phyloP scores from a whole-genome alignment of 2,329 filamentous ascomycete species.

The Monosporascus cannonballus region DNA sequence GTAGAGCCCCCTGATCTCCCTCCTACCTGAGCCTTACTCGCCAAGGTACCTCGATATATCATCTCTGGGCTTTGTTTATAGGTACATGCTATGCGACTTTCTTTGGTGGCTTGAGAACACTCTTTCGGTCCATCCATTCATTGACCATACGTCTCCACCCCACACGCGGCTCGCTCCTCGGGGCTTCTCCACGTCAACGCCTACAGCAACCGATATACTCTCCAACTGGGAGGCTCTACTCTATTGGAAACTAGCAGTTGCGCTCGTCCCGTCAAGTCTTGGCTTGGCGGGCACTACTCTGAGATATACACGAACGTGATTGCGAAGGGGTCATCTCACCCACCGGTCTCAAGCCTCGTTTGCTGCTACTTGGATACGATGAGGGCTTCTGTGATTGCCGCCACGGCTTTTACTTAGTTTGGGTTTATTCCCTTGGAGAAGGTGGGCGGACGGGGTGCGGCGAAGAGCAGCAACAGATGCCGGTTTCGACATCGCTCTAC shows the following conservation, averaged over 20 bases:
- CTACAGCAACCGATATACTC: slow-evolving; percentile 9
- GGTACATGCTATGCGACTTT: not conserved
- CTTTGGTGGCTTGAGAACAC: not conserved
- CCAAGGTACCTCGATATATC: not conserved
- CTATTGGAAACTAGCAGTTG: not conserved
- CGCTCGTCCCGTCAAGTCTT: too few relatives aligned
- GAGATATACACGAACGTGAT: too few relatives aligned
- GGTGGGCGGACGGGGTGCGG: slow-evolving; percentile 12
- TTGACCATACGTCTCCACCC: slow-evolving; percentile 10
- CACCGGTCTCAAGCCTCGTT: not conserved
- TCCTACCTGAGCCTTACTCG: not conserved
- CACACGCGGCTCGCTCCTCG: slow-evolving; percentile 8
- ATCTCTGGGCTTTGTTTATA: not conserved
- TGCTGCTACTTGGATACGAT: not conserved
- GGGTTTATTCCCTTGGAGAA: slow-evolving; percentile 11
- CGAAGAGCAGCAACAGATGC: slow-evolving; percentile 20
- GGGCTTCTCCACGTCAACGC: slow-evolving; percentile 10
- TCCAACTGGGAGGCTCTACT: slow-evolving; percentile 6
- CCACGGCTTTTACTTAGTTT: slow-evolving; percentile 10
- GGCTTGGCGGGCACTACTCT: too few relatives aligned
- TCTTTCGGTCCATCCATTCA: not conserved
- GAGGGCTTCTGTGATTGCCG: slow-evolving; percentile 10
- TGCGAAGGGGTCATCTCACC: not conserved
- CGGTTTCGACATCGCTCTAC: slow-evolving; percentile 20
- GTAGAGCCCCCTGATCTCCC: not conserved